Evolutionary conservation across 352 stramenopile species (phyloP).

Genomic region (Pythium phragmitis): DNA sequence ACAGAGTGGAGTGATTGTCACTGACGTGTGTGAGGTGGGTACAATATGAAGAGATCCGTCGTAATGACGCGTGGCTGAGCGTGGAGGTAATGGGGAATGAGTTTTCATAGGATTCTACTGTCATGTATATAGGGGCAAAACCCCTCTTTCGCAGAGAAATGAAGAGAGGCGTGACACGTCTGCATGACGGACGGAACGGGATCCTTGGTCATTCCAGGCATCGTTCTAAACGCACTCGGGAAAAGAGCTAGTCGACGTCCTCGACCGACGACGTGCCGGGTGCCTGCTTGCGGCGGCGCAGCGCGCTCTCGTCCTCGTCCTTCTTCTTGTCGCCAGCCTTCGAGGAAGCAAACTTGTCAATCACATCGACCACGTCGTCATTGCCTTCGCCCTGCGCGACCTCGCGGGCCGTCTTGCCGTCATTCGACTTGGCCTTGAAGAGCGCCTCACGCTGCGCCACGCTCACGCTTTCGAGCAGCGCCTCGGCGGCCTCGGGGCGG

Average conservation of each 20-base stretch:
- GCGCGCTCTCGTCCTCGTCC: slow-evolving; percentile 33
- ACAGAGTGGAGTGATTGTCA: neutral
- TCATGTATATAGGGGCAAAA: neutral
- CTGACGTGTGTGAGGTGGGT: neutral
- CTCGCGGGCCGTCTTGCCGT: slow-evolving; percentile 64
- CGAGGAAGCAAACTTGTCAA: slow-evolving; percentile 33
- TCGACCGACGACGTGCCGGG: slow-evolving; percentile 47
- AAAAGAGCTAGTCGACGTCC: slow-evolving; percentile 61
- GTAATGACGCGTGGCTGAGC: neutral
- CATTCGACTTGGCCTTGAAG: slow-evolving; percentile 49
- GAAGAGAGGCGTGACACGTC: neutral
- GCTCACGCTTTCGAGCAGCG: slow-evolving; percentile 47
- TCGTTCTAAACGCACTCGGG: no score
- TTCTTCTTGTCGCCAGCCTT: slow-evolving; percentile 16
- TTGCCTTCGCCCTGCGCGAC: slow-evolving; percentile 74
- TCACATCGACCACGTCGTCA: slow-evolving; percentile 61
- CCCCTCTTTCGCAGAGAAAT: neutral
- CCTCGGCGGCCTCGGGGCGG: slow-evolving; percentile 62
- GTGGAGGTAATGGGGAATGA: neutral
- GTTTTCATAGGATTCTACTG: neutral
- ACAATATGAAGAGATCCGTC: neutral
- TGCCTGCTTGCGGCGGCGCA: slow-evolving; percentile 56
- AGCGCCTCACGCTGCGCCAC: slow-evolving; percentile 40
- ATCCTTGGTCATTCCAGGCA: neutral
- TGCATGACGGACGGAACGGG: neutral